Base-by-base conservation (phyloP, 2,329 filamentous ascomycete genomes). In the Pseudocercospora fuligena region DNA sequence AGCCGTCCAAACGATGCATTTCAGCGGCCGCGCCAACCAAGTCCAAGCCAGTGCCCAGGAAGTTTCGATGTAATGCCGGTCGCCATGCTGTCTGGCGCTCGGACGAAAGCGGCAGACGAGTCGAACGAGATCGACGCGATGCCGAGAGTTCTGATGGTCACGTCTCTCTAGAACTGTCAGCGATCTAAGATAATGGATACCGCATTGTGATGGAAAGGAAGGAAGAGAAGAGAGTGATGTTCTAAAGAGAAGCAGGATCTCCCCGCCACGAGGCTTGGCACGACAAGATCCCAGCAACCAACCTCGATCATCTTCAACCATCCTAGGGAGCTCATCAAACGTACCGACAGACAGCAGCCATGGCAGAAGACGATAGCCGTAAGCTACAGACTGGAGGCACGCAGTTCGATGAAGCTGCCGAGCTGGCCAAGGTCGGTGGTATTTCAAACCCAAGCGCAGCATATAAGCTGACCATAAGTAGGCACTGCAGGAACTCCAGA, bases 401-500 rank as follows among this genome's bases (percentile, higher is more conserved):
- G 8, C 27, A 40, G 19, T 36, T 58, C 16, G 19, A 33, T 16
- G 54, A 58, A 40, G 31, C 54, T 33, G 29, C 54, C 1, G 54
- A 58, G 54, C 31, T 58, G n/a, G 54, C 54, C 5, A 58, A 40
- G 29, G 54, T 40, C 8, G 19, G 11, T n/a, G 4, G 3, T n/a
- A 6, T 2, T 4, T 29, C 11, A n/a, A 14, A 3, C 14, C 19
- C 12, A 1, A n/a, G 7, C 5, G 7, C 23, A 3, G 5, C 3
- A 40, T 23, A 23, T 16, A n/a, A 40, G 19, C n/a, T 33, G 31
- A 36, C 29, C n/a, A 16, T 11, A 12, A 5, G 5, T 71, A 85
- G 83, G 82, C 83, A 40, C 82, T 84, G 73, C 79, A 84, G 70
- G 82, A 84, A 66, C 79, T 85, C 36, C 80, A 81, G 36, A 85